Evolutionary conservation across 805 yeast genomes (phyloP).

Genomic region (Nakazawaea ishiwadae): DNA sequence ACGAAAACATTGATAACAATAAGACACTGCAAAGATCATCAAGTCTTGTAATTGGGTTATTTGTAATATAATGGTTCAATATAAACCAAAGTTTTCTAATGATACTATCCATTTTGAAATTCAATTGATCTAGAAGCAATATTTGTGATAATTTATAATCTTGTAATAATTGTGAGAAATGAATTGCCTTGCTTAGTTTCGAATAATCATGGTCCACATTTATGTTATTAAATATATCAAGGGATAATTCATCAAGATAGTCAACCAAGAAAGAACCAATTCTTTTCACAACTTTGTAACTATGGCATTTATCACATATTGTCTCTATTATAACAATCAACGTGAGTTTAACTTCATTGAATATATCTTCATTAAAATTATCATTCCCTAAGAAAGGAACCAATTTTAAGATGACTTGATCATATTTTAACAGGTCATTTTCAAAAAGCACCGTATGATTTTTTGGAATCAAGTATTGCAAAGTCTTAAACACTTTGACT

Average conservation of each 20-base stretch:
- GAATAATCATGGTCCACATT: constrained; percentile 18
- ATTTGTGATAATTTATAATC: constrained; percentile 18
- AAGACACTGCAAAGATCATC: constrained; percentile 23
- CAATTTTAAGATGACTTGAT: background rate
- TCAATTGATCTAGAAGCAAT: constrained; percentile 19
- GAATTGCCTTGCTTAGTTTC: constrained; percentile 21
- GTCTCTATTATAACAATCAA: constrained; percentile 2
- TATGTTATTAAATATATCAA: background rate
- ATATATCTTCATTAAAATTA: background rate
- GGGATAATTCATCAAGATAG: background rate
- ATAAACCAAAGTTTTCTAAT: constrained; percentile 28
- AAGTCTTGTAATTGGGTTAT: constrained; percentile 23
- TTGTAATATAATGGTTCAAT: constrained; percentile 24
- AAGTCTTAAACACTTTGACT: constrained; percentile 24
- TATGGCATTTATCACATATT: constrained; percentile 2
- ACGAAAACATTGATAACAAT: constrained; percentile 17
- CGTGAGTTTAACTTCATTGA: constrained; percentile 6
- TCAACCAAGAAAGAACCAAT: background rate
- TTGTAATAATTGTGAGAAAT: constrained; percentile 21
- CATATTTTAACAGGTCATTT: constrained; percentile 16
- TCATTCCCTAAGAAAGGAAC: constrained; percentile 5
- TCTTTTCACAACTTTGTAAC: background rate
- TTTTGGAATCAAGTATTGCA: constrained; percentile 19
- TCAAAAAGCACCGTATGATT: constrained; percentile 22
- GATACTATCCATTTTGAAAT: constrained; percentile 20